Conservation (phyloP, 495 filamentous ascomycete genomes). For the Podospora fimiseda region DNA sequence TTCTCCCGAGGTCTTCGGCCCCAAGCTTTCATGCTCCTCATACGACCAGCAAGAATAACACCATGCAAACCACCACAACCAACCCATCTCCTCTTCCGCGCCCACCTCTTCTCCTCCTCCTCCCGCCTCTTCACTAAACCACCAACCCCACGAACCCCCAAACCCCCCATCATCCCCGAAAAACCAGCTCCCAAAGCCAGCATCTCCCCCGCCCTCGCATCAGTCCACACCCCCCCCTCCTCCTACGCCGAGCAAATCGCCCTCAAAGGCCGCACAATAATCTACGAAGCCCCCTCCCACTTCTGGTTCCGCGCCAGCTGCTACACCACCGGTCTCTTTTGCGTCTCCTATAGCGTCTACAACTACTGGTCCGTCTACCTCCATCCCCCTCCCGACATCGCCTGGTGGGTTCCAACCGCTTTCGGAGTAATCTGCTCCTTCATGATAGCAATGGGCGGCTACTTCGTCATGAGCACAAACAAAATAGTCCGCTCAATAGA, state of each 20-base stretch:
- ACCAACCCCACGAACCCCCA: neutral
- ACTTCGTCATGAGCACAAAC: conserved; percentile 38
- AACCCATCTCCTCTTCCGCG: neutral
- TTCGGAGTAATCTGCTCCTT: conserved; percentile 39
- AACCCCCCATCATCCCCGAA: neutral
- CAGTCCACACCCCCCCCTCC: conserved; percentile 5
- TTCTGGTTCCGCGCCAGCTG: conserved; percentile 50
- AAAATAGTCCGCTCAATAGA: conserved; percentile 38
- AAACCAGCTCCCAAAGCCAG: neutral
- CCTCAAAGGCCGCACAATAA: conserved; percentile 36
- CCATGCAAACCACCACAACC: neutral
- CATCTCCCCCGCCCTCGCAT: neutral
- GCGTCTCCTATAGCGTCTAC: conserved; percentile 50
- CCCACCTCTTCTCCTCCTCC: neutral
- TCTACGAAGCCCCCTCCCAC: conserved; percentile 60
- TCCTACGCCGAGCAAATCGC: conserved; percentile 42
- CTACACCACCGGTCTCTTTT: conserved; percentile 50
- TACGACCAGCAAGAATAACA: neutral
- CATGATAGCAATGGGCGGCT: conserved; percentile 42
- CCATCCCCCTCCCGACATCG: conserved; percentile 36
- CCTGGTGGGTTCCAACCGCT: conserved; percentile 37
- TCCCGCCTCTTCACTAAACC: neutral
- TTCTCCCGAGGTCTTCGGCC: neutral
- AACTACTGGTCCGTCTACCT: conserved; percentile 45
- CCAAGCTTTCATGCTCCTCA: neutral